These are phyloP conservation scores for Globisporangium barbulae DNA, from an alignment of 352 stramenopile species.

Conservation along the genomic window DNA sequence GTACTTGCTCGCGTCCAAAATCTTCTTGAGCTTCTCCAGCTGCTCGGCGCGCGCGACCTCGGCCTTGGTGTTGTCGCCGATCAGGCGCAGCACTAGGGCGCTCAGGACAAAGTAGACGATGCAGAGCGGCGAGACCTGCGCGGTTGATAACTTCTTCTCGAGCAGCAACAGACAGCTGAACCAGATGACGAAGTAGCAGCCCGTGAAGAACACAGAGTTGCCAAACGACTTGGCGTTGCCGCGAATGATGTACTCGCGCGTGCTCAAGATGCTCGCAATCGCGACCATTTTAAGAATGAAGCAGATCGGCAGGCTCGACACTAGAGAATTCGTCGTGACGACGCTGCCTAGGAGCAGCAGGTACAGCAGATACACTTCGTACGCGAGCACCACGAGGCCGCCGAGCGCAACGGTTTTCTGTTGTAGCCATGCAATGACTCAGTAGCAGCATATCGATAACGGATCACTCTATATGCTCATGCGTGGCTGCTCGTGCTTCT, in stretches of 20 bases:
- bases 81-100: slow-evolving; percentile 27
- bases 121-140: slow-evolving; percentile 39
- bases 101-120: slow-evolving; percentile 36
- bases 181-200: slow-evolving; percentile 39
- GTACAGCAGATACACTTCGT: slow-evolving; percentile 38
- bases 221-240: slow-evolving; percentile 19
- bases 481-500: neutral
- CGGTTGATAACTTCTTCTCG: slow-evolving; percentile 27
- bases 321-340: slow-evolving; percentile 1
- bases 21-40: slow-evolving; percentile 48
- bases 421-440: no score
- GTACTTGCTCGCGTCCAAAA: slow-evolving; percentile 19
- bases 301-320: slow-evolving; percentile 21
- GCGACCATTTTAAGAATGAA: slow-evolving; percentile 40
- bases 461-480: neutral
- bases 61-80: slow-evolving; percentile 51
- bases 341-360: slow-evolving; percentile 20
- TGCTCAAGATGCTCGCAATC: slow-evolving; percentile 33
- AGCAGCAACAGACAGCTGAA: slow-evolving; percentile 24
- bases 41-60: slow-evolving; percentile 46
- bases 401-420: slow-evolving; percentile 37
- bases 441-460: neutral
- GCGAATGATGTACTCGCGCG: slow-evolving; percentile 32
- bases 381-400: slow-evolving; percentile 35
- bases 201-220: slow-evolving; percentile 33